phyloP scores from a whole-genome alignment of 768 basidiomycete species.

The Albatrellus ellisii region DNA sequence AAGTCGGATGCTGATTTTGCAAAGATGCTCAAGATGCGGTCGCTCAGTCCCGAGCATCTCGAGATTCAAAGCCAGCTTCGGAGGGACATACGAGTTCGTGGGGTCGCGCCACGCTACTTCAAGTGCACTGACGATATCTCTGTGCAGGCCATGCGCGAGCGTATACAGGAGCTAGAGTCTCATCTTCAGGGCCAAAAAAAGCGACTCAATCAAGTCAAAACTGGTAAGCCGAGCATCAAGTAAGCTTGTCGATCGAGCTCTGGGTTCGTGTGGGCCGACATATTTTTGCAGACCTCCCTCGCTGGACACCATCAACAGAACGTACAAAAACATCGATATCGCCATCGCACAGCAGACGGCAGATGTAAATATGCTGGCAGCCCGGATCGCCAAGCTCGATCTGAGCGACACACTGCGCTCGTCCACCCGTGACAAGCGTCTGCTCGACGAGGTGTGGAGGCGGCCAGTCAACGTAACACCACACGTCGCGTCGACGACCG shows the following conservation, averaged over 20 bases:
- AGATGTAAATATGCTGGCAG: constrained; percentile 36
- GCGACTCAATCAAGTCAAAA: constrained; percentile 10
- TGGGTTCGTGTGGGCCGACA: not conserved
- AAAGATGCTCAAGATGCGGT: constrained; percentile 28
- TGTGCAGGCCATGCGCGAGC: constrained; percentile 7
- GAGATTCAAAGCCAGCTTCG: constrained; percentile 73
- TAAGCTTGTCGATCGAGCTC: not conserved
- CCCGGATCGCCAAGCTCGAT: constrained; percentile 40
- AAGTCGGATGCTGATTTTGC: constrained; percentile 65
- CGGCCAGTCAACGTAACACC: constrained; percentile 29
- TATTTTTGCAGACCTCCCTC: constrained; percentile 54
- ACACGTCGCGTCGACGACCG: constrained; percentile 59
- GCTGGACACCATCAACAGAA: constrained; percentile 73
- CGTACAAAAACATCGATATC: constrained; percentile 74
- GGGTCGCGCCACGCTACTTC: not conserved
- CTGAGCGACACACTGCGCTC: constrained; percentile 25
- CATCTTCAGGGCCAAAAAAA: constrained; percentile 9
- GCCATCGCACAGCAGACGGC: constrained; percentile 49
- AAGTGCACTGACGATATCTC: not conserved
- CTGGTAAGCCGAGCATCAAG: constrained; percentile 7
- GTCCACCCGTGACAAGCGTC: constrained; percentile 14
- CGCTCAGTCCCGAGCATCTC: constrained; percentile 64
- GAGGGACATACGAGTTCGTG: constrained; percentile 54
- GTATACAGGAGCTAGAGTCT: constrained; percentile 10
- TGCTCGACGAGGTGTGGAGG: constrained; percentile 1